A percentile compares a stretch with the other conserved stretches of the same genome.
These are phyloP conservation scores for Pulveroboletus sp. DNA, from an alignment of 768 basidiomycete genomes.

Conservation along the genomic window DNA sequence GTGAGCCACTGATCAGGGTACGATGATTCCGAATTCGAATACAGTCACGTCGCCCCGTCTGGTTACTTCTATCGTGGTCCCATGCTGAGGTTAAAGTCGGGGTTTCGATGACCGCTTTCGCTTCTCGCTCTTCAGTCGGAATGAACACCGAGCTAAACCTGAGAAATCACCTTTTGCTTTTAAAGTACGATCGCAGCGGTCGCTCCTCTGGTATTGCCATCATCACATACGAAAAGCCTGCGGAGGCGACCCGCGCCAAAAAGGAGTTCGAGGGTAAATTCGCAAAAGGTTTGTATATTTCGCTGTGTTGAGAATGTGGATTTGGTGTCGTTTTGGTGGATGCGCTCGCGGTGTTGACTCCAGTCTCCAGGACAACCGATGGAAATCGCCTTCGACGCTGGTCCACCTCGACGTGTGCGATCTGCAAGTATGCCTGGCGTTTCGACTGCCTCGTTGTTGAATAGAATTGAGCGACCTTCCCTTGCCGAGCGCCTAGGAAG, in stretches of 20 bases:
- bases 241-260: conserved; percentile 79
- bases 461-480: conserved; percentile 71
- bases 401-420: conserved; percentile 43
- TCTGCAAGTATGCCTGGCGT: conserved; percentile 40
- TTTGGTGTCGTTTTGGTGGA: neutral
- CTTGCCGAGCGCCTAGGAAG: conserved; percentile 59
- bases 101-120: conserved; percentile 41
- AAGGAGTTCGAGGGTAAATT: conserved; percentile 82
- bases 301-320: neutral
- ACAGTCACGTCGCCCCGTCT: conserved; percentile 30
- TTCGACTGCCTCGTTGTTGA: conserved; percentile 57
- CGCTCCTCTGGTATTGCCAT: conserved; percentile 83
- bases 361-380: conserved; percentile 68
- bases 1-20: conserved; percentile 95
- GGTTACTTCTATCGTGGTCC: conserved; percentile 32
- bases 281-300: conserved; percentile 62
- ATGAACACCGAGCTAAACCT: conserved; percentile 53
- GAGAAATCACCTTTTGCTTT: conserved; percentile 43
- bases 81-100: conserved; percentile 23
- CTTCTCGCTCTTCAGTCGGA: conserved; percentile 33
- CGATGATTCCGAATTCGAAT: conserved; percentile 51
- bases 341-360: neutral
- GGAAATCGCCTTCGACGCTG: conserved; percentile 58
- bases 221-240: conserved; percentile 70
- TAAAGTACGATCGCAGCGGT: conserved; percentile 93